Evolutionary conservation across 345 rosid species (phyloP), one percentile per base, ranked within the genome.

Genomic region (Heritiera fomes): DNA sequence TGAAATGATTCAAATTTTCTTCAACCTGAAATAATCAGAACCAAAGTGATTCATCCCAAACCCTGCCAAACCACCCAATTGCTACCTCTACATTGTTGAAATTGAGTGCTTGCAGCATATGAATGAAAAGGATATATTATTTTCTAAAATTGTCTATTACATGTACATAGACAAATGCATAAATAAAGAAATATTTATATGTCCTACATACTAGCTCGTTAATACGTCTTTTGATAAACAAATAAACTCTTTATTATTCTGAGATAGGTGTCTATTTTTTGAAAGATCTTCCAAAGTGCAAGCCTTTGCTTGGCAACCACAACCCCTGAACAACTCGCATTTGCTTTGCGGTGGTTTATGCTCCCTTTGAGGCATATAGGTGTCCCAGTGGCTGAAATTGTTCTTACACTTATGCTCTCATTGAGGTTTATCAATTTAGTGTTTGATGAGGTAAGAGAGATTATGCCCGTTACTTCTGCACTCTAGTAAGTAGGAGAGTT

Each of bases 281-380:
- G 62, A 80, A 85, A 95, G 99, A 87, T 95, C 84, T 89, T 95
- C 76, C 98, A 91, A 91, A 91, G 98, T 87, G 95, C 95, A 13
- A 93, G 94, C 77, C 88, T 95, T 69, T 93, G 97, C 87, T 88
- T 95, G 64, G 93, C 97, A 63, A 95, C 99, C 76, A 95, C 98
- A 47, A 89, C 96, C 14, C 99, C 99, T 0, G 98, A 95, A 87
- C 96, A 95, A 81, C 91, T 95, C 76, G 97, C 98, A 1, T 89
- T 87, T 81, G 91, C 96, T 80, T 83, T 95, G 80, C 87, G 89
- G 79, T 93, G 99, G 98, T 93, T 88, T 84, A 85, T 93, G 91
- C 86, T 87, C 74, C 98, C 98, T 47, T 79, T 95, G 82, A 91
- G 82, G 49, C 80, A 77, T 78, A 77, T 93, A 20, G 93, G 98